Base-by-base conservation (phyloP, 192 early-diverging fungal species). In the Umbelopsis vinacea region DNA sequence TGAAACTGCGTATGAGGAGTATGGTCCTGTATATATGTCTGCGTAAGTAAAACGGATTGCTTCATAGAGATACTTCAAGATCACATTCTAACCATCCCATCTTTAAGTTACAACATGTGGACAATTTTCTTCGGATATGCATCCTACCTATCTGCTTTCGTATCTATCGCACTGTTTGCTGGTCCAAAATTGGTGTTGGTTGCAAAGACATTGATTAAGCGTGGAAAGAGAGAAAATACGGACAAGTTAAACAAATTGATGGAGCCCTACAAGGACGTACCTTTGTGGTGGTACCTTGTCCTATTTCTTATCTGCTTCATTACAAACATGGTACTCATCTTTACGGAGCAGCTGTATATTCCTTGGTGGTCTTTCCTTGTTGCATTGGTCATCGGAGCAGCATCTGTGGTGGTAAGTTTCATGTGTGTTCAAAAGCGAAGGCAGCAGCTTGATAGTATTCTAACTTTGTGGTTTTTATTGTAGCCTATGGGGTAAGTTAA, bases 231-330 rank as follows among this genome's bases (percentile, higher is more conserved):
- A 35, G 45, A 52, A 10, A 73, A 77, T 50, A 77, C 76, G 52
- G 79, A 81, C 45, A 75, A 76, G 12, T 46, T 81, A n/a, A 81
- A 81, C 35, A 76, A 77, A 17, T 73, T 93, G 45, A 95, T 95
- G 92, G 81, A 86, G 35, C 68, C 52, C 23, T 95, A 96, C 74
- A 81, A 84, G 33, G 90, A 92, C 67, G 90, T 92, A 26, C 94
- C 94, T 52, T 79, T 83, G 22, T 93, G 89, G 88, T 93, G 92
- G 93, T 96, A 95, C 55, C 45, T 78, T 22, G 79, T 74, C n/a
- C 71, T 88, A 66, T 87, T 93, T 45, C 67, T 87, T 10, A 73
- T 82, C 29, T 84, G 85, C 70, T 79, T 82, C 33, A 88, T 72
- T 7, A 76, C 79, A 8, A 84, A 85, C 45, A 85, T 88, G 55